Evolutionary conservation across 108 stramenopile species (phyloP), one percentile per base, ranked within the genome.

Genomic region (Fragilaria radians): DNA sequence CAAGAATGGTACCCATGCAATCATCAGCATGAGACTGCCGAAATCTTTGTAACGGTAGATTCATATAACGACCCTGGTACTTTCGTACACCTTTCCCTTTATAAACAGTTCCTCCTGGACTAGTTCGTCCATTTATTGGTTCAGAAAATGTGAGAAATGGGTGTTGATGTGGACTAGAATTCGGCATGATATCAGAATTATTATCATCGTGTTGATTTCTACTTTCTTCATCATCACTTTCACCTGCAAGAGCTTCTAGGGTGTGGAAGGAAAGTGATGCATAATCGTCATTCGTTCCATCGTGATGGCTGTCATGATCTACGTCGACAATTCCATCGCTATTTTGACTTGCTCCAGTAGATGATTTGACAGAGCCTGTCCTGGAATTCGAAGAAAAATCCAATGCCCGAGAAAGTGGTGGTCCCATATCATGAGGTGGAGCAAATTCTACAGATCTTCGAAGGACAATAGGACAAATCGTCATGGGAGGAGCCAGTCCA

Each of bases 81-180:
- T 72, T 63, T n/a, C 81, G 62, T 1, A 72, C 64, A 1, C 81
- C 81, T 46, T 68, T 59, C 26, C 80, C 81, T 30, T 74, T 75
- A 54, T 82, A 82, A 21, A 82, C 66, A 3, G 81, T 82, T 21
- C 81, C 81, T 19, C 81, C 81, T 14, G 81, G 81, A 63, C 77
- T 78, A 21, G 54, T 66, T 14, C 81, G 60, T 1, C 81, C 77
- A 59, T 72, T 70, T 2, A 48, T 33, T 22, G 23, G 25, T 25
- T 48, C 31, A 22, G 63, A 56, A 22, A 52, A 50, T 4, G 42
- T n/a, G n/a, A n/a, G n/a, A n/a, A n/a, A n/a, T n/a, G n/a, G n/a
- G n/a, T n/a, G n/a, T n/a, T n/a, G n/a, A n/a, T n/a, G n/a, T n/a
- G n/a, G n/a, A n/a, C n/a, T n/a, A n/a, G n/a, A n/a, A n/a, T n/a